These are phyloP conservation scores for Malus sieversii DNA, from an alignment of 306 rosid genomes.

Conservation along the genomic window DNA sequence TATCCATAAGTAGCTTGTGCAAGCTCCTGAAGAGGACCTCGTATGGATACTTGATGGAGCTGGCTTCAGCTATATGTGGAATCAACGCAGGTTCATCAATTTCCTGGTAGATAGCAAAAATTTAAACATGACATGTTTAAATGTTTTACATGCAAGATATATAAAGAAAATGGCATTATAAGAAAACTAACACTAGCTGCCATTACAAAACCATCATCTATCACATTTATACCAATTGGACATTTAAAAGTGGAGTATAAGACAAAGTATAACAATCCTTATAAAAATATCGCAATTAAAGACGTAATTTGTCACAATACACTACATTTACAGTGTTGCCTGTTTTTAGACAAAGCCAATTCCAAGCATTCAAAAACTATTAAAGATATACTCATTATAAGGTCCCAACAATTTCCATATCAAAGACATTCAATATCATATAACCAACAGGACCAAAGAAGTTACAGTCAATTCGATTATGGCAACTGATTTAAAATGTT, in stretches of 20 bases:
- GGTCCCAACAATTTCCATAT: background rate
- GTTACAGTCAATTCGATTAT: background rate
- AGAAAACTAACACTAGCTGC: background rate
- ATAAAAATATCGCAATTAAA: background rate
- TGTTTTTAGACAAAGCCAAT: background rate
- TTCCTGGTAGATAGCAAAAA: conserved; percentile 36
- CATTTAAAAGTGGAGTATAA: background rate
- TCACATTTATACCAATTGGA: background rate
- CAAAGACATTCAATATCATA: background rate
- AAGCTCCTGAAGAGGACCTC: conserved; percentile 89
- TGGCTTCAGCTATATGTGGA: conserved; percentile 92
- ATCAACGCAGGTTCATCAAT: conserved; percentile 84
- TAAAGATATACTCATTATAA: background rate
- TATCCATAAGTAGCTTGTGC: conserved; percentile 85
- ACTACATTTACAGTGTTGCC: background rate
- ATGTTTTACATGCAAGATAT: background rate
- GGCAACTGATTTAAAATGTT: background rate
- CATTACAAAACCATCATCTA: background rate
- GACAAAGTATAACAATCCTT: background rate
- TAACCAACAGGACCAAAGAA: background rate
- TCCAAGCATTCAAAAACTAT: background rate
- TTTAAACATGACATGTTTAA: conserved; percentile 8
- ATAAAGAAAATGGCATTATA: background rate
- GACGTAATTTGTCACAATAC: background rate
- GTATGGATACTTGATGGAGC: conserved; percentile 70